These are phyloP conservation scores for Boletus huronensis DNA, from an alignment of 768 basidiomycete genomes.

Conservation along the genomic window DNA sequence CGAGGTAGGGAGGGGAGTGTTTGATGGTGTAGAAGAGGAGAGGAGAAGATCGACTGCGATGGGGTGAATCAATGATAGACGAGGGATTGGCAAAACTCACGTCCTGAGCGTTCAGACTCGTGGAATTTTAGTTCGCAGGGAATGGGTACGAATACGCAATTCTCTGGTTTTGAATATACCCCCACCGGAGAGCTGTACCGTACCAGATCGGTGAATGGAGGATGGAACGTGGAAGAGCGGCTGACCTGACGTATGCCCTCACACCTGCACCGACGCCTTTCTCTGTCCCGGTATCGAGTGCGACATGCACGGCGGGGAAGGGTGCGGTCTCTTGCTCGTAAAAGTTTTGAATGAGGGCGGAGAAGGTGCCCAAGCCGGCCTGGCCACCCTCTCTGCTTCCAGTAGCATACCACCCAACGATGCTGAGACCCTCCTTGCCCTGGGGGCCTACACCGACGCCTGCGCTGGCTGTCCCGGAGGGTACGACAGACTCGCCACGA, in stretches of 20 bases:
- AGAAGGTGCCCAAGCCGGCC: slow-evolving; percentile 75
- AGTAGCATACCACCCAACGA: slow-evolving; percentile 91
- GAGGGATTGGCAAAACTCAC: slow-evolving; percentile 45
- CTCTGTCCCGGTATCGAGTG: slow-evolving; percentile 81
- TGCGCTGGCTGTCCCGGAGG: slow-evolving; percentile 11
- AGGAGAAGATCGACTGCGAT: slow-evolving; percentile 76
- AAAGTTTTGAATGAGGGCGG: slow-evolving; percentile 96
- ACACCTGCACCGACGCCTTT: slow-evolving; percentile 65
- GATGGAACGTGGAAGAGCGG: background rate
- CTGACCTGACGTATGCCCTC: slow-evolving; percentile 82
- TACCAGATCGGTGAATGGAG: slow-evolving; percentile 10
- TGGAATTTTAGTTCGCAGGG: slow-evolving; percentile 83
- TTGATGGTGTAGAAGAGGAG: slow-evolving; percentile 41
- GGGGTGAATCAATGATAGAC: slow-evolving; percentile 5
- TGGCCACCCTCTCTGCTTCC: slow-evolving; percentile 55
- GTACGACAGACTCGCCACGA: slow-evolving; percentile 50
- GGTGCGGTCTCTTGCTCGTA: slow-evolving; percentile 90
- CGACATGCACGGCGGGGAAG: slow-evolving; percentile 85
- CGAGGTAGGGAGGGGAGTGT: slow-evolving; percentile 40
- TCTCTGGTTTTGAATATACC: slow-evolving; percentile 85
- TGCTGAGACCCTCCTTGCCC: slow-evolving; percentile 66
- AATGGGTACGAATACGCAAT: slow-evolving; percentile 91
- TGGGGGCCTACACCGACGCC: slow-evolving; percentile 21
- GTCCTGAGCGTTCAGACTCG: slow-evolving; percentile 78
- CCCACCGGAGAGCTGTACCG: slow-evolving; percentile 76